Evolutionary conservation across 805 yeast genomes (phyloP).

Genomic region (Kodamaea leandrae): DNA sequence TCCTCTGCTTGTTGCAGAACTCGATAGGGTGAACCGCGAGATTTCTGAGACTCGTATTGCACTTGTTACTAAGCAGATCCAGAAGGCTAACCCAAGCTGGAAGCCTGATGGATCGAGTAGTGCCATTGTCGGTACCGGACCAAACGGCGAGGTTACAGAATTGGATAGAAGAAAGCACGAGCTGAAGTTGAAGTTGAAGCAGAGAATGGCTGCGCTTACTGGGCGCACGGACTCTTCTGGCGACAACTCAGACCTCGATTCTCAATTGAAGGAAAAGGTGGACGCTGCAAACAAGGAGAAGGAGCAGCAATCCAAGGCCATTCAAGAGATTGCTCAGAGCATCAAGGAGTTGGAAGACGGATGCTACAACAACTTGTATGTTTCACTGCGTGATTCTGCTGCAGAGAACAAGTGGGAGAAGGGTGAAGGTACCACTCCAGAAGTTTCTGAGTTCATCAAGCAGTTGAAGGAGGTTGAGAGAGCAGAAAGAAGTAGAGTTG

Average conservation of each 20-base stretch:
- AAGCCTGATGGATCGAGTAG: constrained; percentile 31
- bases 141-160: constrained; percentile 83
- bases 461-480: constrained; percentile 32
- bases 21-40: constrained; percentile 62
- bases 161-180: constrained; percentile 76
- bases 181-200: constrained; percentile 72
- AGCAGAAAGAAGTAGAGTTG: constrained; percentile 6
- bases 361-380: constrained; percentile 40
- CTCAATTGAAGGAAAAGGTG: constrained; percentile 50
- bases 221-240: constrained; percentile 57
- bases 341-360: constrained; percentile 62
- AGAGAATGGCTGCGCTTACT: constrained; percentile 90
- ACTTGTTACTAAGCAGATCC: constrained; percentile 52
- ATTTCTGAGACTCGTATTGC: constrained; percentile 67
- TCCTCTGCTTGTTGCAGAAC: constrained; percentile 64
- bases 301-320: constrained; percentile 54
- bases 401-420: constrained; percentile 75
- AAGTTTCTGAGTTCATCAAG: constrained; percentile 60
- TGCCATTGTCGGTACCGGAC: constrained; percentile 73
- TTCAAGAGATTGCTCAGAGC: constrained; percentile 69
- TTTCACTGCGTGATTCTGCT: constrained; percentile 41
- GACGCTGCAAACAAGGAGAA: constrained; percentile 52
- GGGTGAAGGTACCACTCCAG: constrained; percentile 69
- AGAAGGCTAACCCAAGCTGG: constrained; percentile 66
- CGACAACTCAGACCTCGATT: constrained; percentile 53